These are phyloP conservation scores for Penicillium taxi DNA, from an alignment of 495 filamentous ascomycete genomes.

Conservation along the genomic window DNA sequence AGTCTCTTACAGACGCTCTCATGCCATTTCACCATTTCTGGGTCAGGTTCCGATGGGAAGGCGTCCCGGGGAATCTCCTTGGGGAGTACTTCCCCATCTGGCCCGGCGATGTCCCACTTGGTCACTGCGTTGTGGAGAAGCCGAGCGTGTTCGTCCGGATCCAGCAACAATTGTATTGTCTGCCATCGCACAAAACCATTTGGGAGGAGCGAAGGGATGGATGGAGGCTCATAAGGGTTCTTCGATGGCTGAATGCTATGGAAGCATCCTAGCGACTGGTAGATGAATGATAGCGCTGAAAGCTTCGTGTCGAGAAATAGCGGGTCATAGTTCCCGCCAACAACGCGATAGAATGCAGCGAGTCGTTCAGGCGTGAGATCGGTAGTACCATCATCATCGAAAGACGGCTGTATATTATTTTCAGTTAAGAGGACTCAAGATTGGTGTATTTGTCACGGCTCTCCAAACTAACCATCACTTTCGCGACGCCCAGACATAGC, in stretches of 20 bases:
- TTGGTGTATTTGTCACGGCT: not conserved
- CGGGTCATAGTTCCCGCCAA: constrained; percentile 83
- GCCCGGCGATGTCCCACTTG: constrained; percentile 66
- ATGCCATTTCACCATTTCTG: constrained; percentile 78
- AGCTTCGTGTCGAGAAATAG: constrained; percentile 75
- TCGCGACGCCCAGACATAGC: constrained; percentile 69
- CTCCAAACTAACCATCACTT: constrained; percentile 62
- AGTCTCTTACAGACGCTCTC: constrained; percentile 49
- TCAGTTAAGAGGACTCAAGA: not conserved
- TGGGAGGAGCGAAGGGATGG: constrained; percentile 70
- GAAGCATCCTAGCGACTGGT: constrained; percentile 82
- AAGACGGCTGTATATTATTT: constrained; percentile 43
- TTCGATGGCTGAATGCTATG: constrained; percentile 63
- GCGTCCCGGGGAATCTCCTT: constrained; percentile 63
- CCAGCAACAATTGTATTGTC: constrained; percentile 81
- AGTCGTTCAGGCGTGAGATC: constrained; percentile 76
- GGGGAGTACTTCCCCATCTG: constrained; percentile 70
- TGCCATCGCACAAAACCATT: constrained; percentile 91
- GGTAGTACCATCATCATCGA: constrained; percentile 56
- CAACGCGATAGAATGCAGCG: constrained; percentile 76
- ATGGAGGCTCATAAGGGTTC: constrained; percentile 65
- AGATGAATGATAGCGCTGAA: constrained; percentile 77
- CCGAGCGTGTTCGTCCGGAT: constrained; percentile 77
- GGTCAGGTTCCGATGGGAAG: constrained; percentile 68
- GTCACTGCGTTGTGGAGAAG: constrained; percentile 75